Conservation (phyloP, 1,139 yeast species). For the Diutina ranongensis region DNA sequence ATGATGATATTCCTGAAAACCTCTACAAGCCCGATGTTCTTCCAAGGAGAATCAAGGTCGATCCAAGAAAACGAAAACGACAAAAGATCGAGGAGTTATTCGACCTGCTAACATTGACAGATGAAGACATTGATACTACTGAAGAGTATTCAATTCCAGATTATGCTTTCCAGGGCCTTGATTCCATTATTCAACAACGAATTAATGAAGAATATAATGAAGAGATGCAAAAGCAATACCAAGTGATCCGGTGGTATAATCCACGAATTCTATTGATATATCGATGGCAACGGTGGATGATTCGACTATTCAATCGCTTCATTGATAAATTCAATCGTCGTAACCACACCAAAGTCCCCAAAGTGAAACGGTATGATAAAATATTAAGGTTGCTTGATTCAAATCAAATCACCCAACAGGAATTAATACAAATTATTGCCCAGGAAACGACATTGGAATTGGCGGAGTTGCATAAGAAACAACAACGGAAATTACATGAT, state of each 20-base stretch:
- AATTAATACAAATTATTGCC: neutral
- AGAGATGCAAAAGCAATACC: neutral
- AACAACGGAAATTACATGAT: neutral
- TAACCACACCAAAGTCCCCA: neutral
- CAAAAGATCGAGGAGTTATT: neutral
- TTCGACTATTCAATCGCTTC: slow-evolving; percentile 1
- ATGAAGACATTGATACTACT: neutral
- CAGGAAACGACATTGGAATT: neutral
- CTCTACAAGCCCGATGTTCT: neutral
- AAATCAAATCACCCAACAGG: neutral
- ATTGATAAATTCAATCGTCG: neutral
- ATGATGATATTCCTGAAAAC: neutral
- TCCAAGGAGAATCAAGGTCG: neutral
- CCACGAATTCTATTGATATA: neutral
- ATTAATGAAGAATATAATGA: neutral
- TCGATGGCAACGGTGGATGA: slow-evolving; percentile 4
- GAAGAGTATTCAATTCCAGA: neutral
- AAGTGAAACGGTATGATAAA: neutral
- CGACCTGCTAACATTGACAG: neutral
- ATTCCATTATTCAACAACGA: neutral
- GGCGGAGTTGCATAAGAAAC: neutral
- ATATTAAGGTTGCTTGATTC: neutral
- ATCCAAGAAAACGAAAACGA: neutral
- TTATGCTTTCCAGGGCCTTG: neutral
- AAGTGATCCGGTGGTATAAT: neutral